phyloP scores from a whole-genome alignment of 306 rosid species.

The Alnus glutinosa region DNA sequence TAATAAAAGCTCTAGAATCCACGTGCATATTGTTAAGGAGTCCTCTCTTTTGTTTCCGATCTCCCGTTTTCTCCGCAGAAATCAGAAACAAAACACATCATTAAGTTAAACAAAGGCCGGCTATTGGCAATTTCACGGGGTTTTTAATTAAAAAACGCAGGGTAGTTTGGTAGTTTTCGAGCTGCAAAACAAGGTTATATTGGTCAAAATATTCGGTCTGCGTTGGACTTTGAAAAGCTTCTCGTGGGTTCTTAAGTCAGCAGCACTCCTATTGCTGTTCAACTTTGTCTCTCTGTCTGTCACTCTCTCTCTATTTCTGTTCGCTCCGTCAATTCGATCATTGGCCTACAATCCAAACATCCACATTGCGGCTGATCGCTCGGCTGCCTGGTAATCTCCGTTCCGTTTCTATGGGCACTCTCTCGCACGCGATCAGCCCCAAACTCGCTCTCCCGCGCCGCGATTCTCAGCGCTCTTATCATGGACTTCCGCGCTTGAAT shows the following conservation, averaged over 20 bases:
- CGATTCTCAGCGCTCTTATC: constrained; percentile 18
- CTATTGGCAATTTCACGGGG: too few species aligned
- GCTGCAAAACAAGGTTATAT: neutral
- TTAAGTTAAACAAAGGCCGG: too few species aligned
- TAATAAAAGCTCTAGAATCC: too few species aligned
- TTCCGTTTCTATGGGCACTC: constrained; percentile 50
- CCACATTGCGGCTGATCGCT: constrained; percentile 8
- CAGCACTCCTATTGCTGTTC: neutral
- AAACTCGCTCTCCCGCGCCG: constrained; percentile 37
- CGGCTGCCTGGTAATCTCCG: constrained; percentile 13
- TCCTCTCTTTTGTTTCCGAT: too few species aligned
- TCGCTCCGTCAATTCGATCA: neutral
- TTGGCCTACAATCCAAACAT: neutral
- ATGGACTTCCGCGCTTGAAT: constrained; percentile 17
- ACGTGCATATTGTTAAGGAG: too few species aligned
- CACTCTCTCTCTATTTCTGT: neutral
- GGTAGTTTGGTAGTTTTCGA: neutral
- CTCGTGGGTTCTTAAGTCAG: neutral
- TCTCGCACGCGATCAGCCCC: constrained; percentile 55
- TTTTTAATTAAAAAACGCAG: too few species aligned
- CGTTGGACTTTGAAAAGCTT: neutral
- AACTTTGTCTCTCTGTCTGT: neutral
- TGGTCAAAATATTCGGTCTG: neutral
- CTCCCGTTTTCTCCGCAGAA: too few species aligned
- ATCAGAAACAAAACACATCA: too few species aligned